Base-by-base conservation (phyloP, 495 filamentous ascomycete species). In the Penicillium herquei region DNA sequence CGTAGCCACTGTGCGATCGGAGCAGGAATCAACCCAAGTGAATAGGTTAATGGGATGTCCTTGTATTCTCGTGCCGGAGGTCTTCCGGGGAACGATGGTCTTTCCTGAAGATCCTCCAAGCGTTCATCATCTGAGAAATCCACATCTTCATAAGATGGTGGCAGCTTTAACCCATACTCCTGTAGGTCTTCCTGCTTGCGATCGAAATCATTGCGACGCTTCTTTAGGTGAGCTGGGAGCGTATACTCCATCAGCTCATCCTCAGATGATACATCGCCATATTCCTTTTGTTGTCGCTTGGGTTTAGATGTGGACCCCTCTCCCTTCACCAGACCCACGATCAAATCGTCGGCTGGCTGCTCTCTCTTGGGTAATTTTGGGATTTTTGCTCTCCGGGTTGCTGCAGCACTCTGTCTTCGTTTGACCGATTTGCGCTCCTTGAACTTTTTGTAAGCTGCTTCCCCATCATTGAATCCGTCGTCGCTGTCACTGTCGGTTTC, bases 1-100 rank as follows among this genome's bases (percentile, higher is more conserved):
- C 94, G 85, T 37, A 98, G 78, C 78, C 93, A 96, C 66, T 96
- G 93, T 3, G 94, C 91, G 51, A 97, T 90, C 2, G 90, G 84
- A 4, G 92, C 92, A 1, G 94, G 94, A 52, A 98, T 91, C 9
- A 94, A 57, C 1, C 94, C 95, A 0, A 86, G 81, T 2, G 95
- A 94, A 57, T 84, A 83, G 14, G 83, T 80, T 34, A 98, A 76
- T 18, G 80, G 74, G 41, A 93, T 86, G 57, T 96, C 90, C 58
- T 86, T 78, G 65, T 96, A 94, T 11, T 78, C 70, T 9, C 84
- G 80, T 43, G 73, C 84, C 1, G 89, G 83, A 13, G 79, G 81
- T 48, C 84, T 76, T 31, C 67, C 71, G 1, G 82, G 80, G 41
- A 96, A 91, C 1, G 80, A 70, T 1, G 94, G 90, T 40, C 80